Evolutionary conservation across 2,329 filamentous ascomycete genomes (phyloP), one percentile per base, ranked within the genome.

Genomic region (Pseudogymnoascus sp.): DNA sequence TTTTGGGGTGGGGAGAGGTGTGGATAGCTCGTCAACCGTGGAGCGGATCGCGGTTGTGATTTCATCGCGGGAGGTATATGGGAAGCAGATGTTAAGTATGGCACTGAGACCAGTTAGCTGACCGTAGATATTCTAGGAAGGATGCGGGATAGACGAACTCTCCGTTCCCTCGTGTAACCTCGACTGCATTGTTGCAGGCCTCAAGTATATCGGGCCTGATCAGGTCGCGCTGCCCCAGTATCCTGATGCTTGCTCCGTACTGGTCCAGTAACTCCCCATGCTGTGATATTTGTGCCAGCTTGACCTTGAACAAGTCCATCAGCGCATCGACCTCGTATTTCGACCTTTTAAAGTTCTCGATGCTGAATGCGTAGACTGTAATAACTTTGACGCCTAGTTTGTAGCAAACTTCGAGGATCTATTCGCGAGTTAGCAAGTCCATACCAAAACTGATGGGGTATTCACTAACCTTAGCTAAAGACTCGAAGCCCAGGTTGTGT

Each of bases 391-490:
- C 93, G 63, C 95, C 95, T 65, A 90, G 92, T 75, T 96, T 97
- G 81, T 98, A 99, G 82, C 95, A 98, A 63, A 99, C 90, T 77
- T 99, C 95, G 65, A 99, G 87, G 62, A 98, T 92, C 89, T 90
- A 70, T 37, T 13, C 5, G 10, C 10, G 7, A 34, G n/a, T 57
- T 34, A 57, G 51, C n/a, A 34, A 34, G 25, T 5, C 6, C 51
- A 19, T 19, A 57, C 28, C 16, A 14, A 34, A 14, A 10, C 16
- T 23, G 14, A 8, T 10, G 4, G 5, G 13, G 60, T 31, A 62
- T 64, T 39, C 43, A 77, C 85, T 63, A 79, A 93, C 92, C 74
- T 89, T 87, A 61, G 93, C 95, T 66, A 99, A 81, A 31, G 95
- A 93, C 78, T 99, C 95, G 71, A 98, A 99, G 1, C 95, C 95